A percentile compares a stretch with the other conserved stretches of the same genome.
phyloP scores from a whole-genome alignment of 371 early-diverging fungal species.

The Sporodiniella umbellata region DNA sequence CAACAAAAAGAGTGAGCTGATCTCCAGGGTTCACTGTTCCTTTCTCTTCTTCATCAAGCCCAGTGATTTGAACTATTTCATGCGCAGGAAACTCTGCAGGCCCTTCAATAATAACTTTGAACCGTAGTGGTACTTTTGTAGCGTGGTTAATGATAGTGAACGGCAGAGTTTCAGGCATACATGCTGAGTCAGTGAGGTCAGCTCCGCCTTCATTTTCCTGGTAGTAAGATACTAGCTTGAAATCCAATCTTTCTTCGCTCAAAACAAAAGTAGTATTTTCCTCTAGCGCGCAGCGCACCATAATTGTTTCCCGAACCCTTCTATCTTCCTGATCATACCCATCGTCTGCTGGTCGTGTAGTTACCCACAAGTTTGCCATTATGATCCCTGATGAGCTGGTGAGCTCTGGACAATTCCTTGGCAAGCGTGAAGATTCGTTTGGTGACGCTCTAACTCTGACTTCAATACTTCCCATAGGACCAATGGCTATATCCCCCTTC shows the following conservation, averaged over 20 bases:
- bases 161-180: conserved; percentile 36
- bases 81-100: conserved; percentile 74
- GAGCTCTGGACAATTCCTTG: conserved; percentile 47
- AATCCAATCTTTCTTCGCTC: conserved; percentile 62
- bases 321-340: conserved; percentile 11
- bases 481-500: conserved; percentile 66
- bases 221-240: conserved; percentile 44
- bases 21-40: conserved; percentile 61
- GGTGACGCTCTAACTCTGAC: conserved; percentile 73
- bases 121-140: conserved; percentile 58
- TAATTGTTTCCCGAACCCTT: conserved; percentile 58
- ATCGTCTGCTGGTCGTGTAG: conserved; percentile 38
- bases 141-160: conserved; percentile 69
- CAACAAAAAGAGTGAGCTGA: conserved; percentile 51
- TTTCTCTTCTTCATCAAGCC: conserved; percentile 51
- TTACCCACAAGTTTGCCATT: conserved; percentile 60
- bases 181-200: conserved; percentile 16
- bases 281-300: conserved; percentile 61
- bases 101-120: conserved; percentile 65
- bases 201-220: conserved; percentile 46
- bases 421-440: conserved; percentile 57
- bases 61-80: conserved; percentile 53
- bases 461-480: conserved; percentile 70
- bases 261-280: conserved; percentile 69
- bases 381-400: conserved; percentile 61